These are phyloP conservation scores for Amanita fuliginea DNA, from an alignment of 768 basidiomycete species.

Conservation along the genomic window DNA sequence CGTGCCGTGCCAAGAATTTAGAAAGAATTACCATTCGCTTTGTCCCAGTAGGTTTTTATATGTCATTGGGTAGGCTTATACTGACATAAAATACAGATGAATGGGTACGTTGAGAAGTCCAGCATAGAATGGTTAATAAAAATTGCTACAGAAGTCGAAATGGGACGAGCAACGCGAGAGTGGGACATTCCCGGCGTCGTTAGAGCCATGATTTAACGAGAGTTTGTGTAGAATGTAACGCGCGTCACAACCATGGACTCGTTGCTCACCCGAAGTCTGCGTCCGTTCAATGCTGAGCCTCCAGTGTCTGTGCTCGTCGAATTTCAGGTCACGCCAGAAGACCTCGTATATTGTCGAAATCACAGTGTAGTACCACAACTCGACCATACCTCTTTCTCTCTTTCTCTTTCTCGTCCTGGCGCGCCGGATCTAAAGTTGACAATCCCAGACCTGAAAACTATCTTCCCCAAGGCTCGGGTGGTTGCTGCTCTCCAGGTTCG, in stretches of 20 bases:
- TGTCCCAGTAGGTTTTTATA: constrained; percentile 66
- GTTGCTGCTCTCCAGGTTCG: constrained; percentile 48
- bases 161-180: constrained; percentile 94
- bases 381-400: constrained; percentile 29
- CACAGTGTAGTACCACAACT: constrained; percentile 51
- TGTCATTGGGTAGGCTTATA: neutral
- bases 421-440: constrained; percentile 23
- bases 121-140: neutral
- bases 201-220: constrained; percentile 52
- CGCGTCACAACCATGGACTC: constrained; percentile 24
- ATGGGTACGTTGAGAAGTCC: constrained; percentile 52
- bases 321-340: constrained; percentile 49
- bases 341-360: constrained; percentile 62
- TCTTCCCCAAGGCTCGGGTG: constrained; percentile 29
- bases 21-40: constrained; percentile 88
- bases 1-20: constrained; percentile 98
- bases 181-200: constrained; percentile 85
- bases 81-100: constrained; percentile 44
- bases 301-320: constrained; percentile 41
- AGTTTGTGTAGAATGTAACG: neutral
- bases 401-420: constrained; percentile 26
- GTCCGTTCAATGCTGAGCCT: constrained; percentile 68
- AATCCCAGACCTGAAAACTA: constrained; percentile 25
- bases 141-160: constrained; percentile 50
- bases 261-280: constrained; percentile 30